Base-by-base conservation (phyloP, 2,329 filamentous ascomycete species). In the Xylaria arbuscula region DNA sequence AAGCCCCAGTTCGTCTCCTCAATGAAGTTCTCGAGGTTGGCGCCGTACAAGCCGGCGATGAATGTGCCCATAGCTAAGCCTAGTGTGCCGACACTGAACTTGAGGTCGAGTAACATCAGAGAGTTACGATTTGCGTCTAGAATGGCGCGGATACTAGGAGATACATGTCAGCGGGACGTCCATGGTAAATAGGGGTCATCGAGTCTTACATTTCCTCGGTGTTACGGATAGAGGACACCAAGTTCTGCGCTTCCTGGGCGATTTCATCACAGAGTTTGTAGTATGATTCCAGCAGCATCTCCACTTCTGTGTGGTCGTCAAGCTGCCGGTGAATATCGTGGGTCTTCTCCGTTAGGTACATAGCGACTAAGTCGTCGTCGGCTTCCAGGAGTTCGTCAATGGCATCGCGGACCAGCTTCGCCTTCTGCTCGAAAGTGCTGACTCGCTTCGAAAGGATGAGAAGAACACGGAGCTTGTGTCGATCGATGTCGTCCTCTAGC, bases 11-110 rank as follows among this genome's bases (percentile, higher is more conserved):
- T 88, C 1, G 92, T 94, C 78, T 98, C 95, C 83, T 99, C 96
- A 75, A 98, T 93, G 80, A 98, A 98, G 81, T 98, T 98, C 79
- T 98, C 97, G 72, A 99, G 84, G 83, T 99, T 99, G 94, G 98
- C 98, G 75, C 96, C 96, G 85, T 98, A 99, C n/a, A 99, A 89
- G n/a, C 94, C 94, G 9, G 96, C 97, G 75, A 98, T 87, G 78
- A 98, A 97, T 58, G 96, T 98, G 64, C 96, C 96, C 78, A 94
- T 93, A 63, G 93, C 95, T 56, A 98, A 89, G n/a, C 94, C 94
- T 4, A 99, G 88, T 0, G 96, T 98, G 66, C 94, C 93, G 68
- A 99, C 94, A 78, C 92, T 96, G 83, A 98, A 97, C 78, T 97
- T 97, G 74, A 99, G 90, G 72, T 98, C 96, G 38, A 98, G 88